Conservation (phyloP, 2,329 filamentous ascomycete genomes). For the Aspergillus udagawae region DNA sequence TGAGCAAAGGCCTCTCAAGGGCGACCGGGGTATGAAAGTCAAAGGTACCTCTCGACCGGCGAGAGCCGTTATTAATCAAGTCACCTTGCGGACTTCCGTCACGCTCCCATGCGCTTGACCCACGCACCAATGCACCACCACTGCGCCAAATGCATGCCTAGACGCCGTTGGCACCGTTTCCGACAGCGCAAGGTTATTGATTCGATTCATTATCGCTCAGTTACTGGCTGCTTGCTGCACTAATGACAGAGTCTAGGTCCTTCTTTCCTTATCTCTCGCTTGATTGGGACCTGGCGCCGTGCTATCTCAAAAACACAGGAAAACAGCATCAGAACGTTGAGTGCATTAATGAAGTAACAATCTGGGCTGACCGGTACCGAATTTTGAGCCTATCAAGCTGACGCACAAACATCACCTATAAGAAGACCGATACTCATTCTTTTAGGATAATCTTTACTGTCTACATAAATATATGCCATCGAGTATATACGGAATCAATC, state of each 20-base stretch:
- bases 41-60: slow-evolving; percentile 4
- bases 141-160: background rate
- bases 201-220: background rate
- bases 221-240: background rate
- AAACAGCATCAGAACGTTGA: background rate
- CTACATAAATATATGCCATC: background rate
- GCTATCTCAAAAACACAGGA: background rate
- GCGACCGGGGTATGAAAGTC: slow-evolving; percentile 4
- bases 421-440: background rate
- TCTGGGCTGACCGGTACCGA: background rate
- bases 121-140: background rate
- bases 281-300: background rate
- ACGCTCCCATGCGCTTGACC: background rate
- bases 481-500: background rate
- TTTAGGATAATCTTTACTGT: background rate
- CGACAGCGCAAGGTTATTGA: background rate
- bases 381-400: background rate
- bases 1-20: slow-evolving; percentile 17
- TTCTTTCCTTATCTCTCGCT: background rate
- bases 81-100: background rate
- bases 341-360: no score
- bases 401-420: background rate
- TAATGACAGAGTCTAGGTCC: background rate
- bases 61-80: slow-evolving; percentile 7
- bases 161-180: background rate